Base-by-base conservation (phyloP, 2,329 filamentous ascomycete genomes). In the Metarhizium guizhouense region DNA sequence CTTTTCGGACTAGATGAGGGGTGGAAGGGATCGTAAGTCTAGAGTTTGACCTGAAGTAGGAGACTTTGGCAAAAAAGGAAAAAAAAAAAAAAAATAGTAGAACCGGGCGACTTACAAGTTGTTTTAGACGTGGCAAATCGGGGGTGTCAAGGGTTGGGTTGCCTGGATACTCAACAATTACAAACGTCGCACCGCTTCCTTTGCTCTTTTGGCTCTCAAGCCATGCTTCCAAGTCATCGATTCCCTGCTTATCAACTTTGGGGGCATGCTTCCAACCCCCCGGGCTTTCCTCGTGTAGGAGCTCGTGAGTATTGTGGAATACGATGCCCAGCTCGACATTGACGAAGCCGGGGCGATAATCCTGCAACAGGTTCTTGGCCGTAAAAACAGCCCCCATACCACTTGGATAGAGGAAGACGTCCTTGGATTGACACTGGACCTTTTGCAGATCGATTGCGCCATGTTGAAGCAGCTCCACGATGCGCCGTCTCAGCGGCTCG, bases 321-420 rank as follows among this genome's bases (percentile, higher is more conserved):
- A 76, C 66, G n/a, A 78, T 66, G 7, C 80, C 80, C 30, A 83
- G 69, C 13, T 77, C 65, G 6, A 76, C 71, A 5, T 72, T 68
- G 38, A 67, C 70, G 43, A 36, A 53, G 3, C 68, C 65, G 0
- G 68, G 64, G 2, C 70, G 67, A 34, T 69, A 61, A 30, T 64
- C 61, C 2, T 68, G 57, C 10, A 81, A 61, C 2, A 70, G 65
- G 45, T 68, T 67, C 40, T 75, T 75, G 2, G 72, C 58, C 29
- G 72, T 65, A 54, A 74, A 78, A 11, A 84, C 74, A 30, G 74
- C 71, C 0, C 74, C 74, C 79, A 83, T 83, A 30, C 80, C 80
- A 0, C 77, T 77, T 5, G 74, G 73, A 61, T 77, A 82, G 20
- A 84, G 67, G 52, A 72, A 81, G 16, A 84, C 73, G 57, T 83